Conservation (phyloP, 352 stramenopile genomes). For the Pythium utonaiense region DNA sequence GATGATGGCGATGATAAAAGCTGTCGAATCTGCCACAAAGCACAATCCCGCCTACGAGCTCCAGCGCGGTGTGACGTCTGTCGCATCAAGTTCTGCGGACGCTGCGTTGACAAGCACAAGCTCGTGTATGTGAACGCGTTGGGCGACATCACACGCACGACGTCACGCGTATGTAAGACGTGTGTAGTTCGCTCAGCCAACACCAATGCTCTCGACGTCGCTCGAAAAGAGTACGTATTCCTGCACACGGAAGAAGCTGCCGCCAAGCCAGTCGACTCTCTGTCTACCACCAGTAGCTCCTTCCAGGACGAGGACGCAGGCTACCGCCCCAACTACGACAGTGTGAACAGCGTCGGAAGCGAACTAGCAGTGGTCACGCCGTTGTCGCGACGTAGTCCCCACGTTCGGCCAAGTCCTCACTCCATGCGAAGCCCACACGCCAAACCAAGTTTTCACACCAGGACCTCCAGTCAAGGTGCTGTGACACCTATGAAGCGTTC, state of each 20-base stretch:
- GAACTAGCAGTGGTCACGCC: background rate
- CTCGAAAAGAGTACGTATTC: background rate
- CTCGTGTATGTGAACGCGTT: constrained; percentile 1
- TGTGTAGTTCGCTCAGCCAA: constrained; percentile 3
- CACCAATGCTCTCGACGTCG: constrained; percentile 5
- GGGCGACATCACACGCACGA: constrained; percentile 4
- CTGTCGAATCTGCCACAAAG: constrained; percentile 8
- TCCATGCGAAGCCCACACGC: too few species aligned
- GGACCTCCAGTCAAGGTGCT: background rate
- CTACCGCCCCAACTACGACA: background rate
- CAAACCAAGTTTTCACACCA: too few species aligned
- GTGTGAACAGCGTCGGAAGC: background rate
- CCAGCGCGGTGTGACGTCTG: constrained; percentile 7
- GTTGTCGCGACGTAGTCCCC: background rate
- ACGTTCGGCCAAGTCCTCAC: background rate
- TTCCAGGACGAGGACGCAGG: background rate
- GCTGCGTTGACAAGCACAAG: constrained; percentile 15
- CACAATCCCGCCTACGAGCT: constrained; percentile 4
- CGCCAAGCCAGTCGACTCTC: background rate
- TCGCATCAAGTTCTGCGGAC: background rate
- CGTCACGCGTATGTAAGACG: constrained; percentile 9
- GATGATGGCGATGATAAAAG: background rate
- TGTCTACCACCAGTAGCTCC: background rate
- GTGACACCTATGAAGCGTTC: background rate
- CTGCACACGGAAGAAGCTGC: background rate